Evolutionary conservation across 208 protist genomes (phyloP).

Genomic region (Acanthamoeba healyi): DNA sequence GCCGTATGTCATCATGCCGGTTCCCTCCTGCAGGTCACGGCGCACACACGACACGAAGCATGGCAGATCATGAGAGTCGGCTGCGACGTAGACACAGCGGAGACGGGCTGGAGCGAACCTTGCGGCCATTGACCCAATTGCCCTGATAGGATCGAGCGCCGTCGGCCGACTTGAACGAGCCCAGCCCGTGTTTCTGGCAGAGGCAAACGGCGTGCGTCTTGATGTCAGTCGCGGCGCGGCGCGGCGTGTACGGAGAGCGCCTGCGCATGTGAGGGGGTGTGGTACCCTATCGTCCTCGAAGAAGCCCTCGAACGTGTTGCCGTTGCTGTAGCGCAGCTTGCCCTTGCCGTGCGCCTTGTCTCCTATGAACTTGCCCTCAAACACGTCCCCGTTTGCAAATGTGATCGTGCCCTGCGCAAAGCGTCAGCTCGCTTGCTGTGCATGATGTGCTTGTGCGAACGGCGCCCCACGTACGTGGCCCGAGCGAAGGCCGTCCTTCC

Average conservation of each 20-base stretch:
- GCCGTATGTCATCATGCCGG: not conserved
- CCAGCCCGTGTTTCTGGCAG: constrained; percentile 13
- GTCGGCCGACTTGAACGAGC: constrained; percentile 8
- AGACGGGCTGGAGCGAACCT: too few species aligned
- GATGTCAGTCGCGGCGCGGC: too few species aligned
- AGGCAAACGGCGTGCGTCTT: too few species aligned
- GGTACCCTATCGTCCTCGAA: constrained; percentile 27
- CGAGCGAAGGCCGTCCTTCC: constrained; percentile 17
- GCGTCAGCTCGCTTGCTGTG: too few species aligned
- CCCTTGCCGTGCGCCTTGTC: constrained; percentile 43
- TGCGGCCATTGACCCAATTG: constrained; percentile 43
- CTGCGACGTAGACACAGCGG: too few species aligned
- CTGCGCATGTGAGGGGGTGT: too few species aligned
- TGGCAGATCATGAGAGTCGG: too few species aligned
- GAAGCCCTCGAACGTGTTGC: not conserved
- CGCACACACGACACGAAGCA: not conserved
- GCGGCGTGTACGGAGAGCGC: too few species aligned
- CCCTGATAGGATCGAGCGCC: constrained; percentile 22
- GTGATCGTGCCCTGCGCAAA: not conserved
- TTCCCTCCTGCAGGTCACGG: not conserved
- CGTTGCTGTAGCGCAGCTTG: not conserved
- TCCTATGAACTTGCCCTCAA: constrained; percentile 41
- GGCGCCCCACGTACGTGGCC: not conserved
- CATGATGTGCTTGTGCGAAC: too few species aligned
- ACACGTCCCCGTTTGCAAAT: constrained; percentile 51